phyloP scores from a whole-genome alignment of 371 early-diverging fungal species.

The Mortierella sp. region DNA sequence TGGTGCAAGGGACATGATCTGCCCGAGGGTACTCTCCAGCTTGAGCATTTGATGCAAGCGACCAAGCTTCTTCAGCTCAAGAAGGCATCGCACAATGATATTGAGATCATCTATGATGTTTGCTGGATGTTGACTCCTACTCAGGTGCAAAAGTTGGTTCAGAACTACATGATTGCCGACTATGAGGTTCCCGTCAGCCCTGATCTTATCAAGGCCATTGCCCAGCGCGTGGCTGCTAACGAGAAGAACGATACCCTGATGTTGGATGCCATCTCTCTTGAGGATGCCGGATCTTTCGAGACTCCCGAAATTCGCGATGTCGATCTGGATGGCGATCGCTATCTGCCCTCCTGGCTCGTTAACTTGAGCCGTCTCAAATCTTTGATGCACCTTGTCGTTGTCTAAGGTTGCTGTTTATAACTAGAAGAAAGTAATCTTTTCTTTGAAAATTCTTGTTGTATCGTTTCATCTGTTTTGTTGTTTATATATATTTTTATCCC shows the following conservation, averaged over 20 bases:
- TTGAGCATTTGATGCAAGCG: constrained; percentile 94
- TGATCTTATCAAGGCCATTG: constrained; percentile 92
- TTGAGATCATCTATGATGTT: constrained; percentile 95
- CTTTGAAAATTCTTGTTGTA: neutral
- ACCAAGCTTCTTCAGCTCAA: constrained; percentile 95
- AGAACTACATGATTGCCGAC: constrained; percentile 81
- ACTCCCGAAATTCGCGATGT: constrained; percentile 71
- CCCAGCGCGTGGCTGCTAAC: constrained; percentile 83
- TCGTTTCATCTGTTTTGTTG: neutral
- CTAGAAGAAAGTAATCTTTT: constrained; percentile 1
- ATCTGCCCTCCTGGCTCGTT: constrained; percentile 67
- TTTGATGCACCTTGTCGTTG: constrained; percentile 46
- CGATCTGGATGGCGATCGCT: constrained; percentile 62
- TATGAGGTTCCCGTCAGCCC: constrained; percentile 89
- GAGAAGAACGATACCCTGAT: constrained; percentile 90
- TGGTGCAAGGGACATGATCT: constrained; percentile 97
- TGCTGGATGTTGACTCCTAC: constrained; percentile 94
- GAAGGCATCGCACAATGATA: constrained; percentile 91
- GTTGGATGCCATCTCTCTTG: constrained; percentile 85
- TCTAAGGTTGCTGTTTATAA: constrained; percentile 14
- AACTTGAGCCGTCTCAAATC: constrained; percentile 48
- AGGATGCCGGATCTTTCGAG: constrained; percentile 77
- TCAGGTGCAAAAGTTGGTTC: constrained; percentile 95
- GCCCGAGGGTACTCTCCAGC: constrained; percentile 88
- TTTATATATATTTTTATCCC: constrained; percentile 4